Evolutionary conservation across 2,329 filamentous ascomycete species (phyloP), one percentile per base, ranked within the genome.

Genomic region (Aspergillus tanneri): DNA sequence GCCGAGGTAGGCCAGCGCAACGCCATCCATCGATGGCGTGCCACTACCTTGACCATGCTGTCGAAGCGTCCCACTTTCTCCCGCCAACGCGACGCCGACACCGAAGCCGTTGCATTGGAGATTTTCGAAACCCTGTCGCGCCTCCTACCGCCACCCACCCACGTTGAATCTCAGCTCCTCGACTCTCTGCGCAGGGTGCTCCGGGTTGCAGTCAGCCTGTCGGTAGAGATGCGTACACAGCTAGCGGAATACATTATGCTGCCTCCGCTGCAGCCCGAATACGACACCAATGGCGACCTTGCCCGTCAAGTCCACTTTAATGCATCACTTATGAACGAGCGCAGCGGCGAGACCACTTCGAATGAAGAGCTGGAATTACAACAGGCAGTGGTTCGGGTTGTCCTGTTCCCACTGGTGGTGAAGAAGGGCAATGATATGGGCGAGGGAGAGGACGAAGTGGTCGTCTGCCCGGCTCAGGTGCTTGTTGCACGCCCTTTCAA

Each of bases 241-340:
- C 85, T 90, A 50, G 90, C 93, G 28, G 93, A 97, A 74, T 99
- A 96, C 75, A 93, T 96, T 76, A 99, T 99, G 92, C 84, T 97
- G 14, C 92, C 93, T 22, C 93, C 93, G 4, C 78, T 96, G 47
- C 89, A 93, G 69, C 93, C 93, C 18, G 90, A 96, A 69, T 97
- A 96, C 71, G 91, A 97, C 70, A 86, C 85, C 60, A 90, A 93
- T 54, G 93, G 93, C 59, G 92, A 97, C 63, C 81, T 99, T 7
- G 80, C 86, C 12, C 87, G 88, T 46, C 92, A 91, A 47, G 89
- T 97, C 8, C 80, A 84, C 50, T 99, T 99, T 81, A 96, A 96
- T 64, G 87, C 92, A 1, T 82, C 87, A 24, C 82, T 96, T 63
- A 97, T 99, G 92, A 95, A 93, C 63, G 92, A 96, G 74, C 86